These are phyloP conservation scores for Alectoria sarmentosa DNA, from an alignment of 495 filamentous ascomycete genomes.

Conservation along the genomic window DNA sequence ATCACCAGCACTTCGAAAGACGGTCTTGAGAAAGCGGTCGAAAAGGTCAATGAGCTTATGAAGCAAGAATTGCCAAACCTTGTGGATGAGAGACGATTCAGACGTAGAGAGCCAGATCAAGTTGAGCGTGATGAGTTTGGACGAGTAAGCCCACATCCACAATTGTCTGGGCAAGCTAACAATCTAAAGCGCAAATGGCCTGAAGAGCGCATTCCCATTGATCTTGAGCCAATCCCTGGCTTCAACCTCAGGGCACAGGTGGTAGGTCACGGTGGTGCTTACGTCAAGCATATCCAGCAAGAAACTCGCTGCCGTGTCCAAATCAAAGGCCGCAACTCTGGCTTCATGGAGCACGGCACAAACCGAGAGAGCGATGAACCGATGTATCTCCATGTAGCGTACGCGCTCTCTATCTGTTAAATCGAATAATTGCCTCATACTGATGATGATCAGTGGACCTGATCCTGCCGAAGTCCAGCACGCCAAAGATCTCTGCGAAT, in stretches of 20 bases:
- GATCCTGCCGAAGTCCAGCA: constrained; percentile 78
- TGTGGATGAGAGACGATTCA: constrained; percentile 91
- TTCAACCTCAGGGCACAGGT: constrained; percentile 96
- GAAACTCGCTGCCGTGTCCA: constrained; percentile 92
- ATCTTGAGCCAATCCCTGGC: constrained; percentile 84
- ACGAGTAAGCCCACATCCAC: constrained; percentile 52
- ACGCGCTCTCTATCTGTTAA: constrained; percentile 32
- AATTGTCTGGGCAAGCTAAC: constrained; percentile 25
- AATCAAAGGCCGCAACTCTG: constrained; percentile 96
- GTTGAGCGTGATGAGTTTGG: constrained; percentile 96
- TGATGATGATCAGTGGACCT: constrained; percentile 61
- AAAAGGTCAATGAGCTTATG: constrained; percentile 88
- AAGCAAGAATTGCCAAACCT: constrained; percentile 92
- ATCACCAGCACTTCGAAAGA: constrained; percentile 90
- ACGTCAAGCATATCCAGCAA: constrained; percentile 96
- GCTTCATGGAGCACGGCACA: constrained; percentile 80
- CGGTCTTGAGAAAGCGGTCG: constrained; percentile 80
- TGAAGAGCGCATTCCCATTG: constrained; percentile 85
- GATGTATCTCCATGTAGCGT: constrained; percentile 96
- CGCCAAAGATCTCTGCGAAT: constrained; percentile 82
- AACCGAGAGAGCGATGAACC: constrained; percentile 84
- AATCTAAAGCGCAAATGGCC: constrained; percentile 88
- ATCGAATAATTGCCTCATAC: constrained; percentile 15
- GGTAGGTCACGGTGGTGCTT: constrained; percentile 84
- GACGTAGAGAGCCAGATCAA: constrained; percentile 74